Evolutionary conservation across 768 basidiomycete species (phyloP), one percentile per base, ranked within the genome.

Genomic region (Mycena indigotica): DNA sequence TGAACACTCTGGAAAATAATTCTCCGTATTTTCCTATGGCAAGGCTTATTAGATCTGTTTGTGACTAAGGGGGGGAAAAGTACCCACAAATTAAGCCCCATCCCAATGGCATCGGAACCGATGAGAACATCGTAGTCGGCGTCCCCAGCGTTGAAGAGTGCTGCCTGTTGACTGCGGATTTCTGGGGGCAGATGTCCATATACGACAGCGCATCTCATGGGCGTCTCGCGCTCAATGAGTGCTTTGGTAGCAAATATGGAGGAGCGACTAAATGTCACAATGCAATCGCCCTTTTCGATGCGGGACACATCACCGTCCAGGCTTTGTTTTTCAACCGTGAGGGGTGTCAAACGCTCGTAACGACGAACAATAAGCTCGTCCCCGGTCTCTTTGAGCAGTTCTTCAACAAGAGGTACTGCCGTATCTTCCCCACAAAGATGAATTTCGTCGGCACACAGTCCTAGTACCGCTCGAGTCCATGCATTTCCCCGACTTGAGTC

Each of bases 381-480:
- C 5, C 93, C 94, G 0, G 91, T 88, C 39, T 86, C 80, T 40
- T 78, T 76, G n/a, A 92, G 75, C 54, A 98, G 72, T 5, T 76
- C 73, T 68, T 81, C 66, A 12, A 98, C 77, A n/a, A 98, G 71
- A 0, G 89, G 89, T 10, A 98, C 85, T 0, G 90, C 95, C 2
- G 90, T 88, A 64, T 93, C 94, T 70, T 99, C 97, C 3, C 97
- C 97, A 67, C 97, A 98, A 1, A 99, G 80, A 73, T 99, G 97
- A 1, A 99, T 66, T 67, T 98, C 95, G 25, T 80, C 77, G 2
- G 95, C 94, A 53, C 79, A 72, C 1, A 88, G 49, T 2, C 92
- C 91, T 19, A 97, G 72, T 2, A 99, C 80, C 0, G 94, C 95
- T 13, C 70, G 67, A 8, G 91, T 89, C 96, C 97, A 99, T 0